A percentile compares a stretch with the other conserved stretches of the same genome.
Evolutionary conservation across 352 stramenopile genomes (phyloP).

Genomic region (Globisporangium acanthophoron): DNA sequence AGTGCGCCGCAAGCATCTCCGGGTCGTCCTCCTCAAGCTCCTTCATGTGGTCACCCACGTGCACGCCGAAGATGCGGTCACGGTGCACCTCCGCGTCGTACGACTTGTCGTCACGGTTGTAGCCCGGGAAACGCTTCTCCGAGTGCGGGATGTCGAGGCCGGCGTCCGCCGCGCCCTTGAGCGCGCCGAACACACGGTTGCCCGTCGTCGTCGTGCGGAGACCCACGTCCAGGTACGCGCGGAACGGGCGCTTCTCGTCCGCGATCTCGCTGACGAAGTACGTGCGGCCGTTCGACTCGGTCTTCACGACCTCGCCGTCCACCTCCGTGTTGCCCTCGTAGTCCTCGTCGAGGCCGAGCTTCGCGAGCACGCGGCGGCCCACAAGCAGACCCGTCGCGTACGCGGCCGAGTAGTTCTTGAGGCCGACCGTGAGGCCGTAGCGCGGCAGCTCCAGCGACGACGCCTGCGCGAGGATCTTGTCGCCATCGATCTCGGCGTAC

Average conservation of each 20-base stretch:
- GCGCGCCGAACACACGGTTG: slow-evolving; percentile 97
- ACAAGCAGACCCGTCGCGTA: slow-evolving; percentile 97
- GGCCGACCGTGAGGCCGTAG: slow-evolving; percentile 95
- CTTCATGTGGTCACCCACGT: slow-evolving; percentile 99
- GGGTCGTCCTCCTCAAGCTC: slow-evolving; percentile 99
- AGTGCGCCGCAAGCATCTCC: slow-evolving; percentile 96
- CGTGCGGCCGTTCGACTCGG: slow-evolving; percentile 93
- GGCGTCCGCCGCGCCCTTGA: slow-evolving; percentile 98
- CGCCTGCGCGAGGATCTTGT: slow-evolving; percentile 94
- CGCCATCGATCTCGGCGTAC: slow-evolving; percentile 97
- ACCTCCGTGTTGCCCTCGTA: slow-evolving; percentile 97
- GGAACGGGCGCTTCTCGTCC: slow-evolving; percentile 97
- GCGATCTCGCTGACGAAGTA: slow-evolving; percentile 99
- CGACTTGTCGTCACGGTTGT: slow-evolving; percentile 97
- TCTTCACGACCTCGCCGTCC: slow-evolving; percentile 95
- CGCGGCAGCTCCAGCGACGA: slow-evolving; percentile 95
- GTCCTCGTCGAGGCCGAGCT: slow-evolving; percentile 97
- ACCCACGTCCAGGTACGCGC: slow-evolving; percentile 96
- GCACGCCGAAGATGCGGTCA: slow-evolving; percentile 97
- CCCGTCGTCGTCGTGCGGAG: slow-evolving; percentile 96
- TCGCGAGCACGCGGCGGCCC: slow-evolving; percentile 95
- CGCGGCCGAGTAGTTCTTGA: slow-evolving; percentile 99
- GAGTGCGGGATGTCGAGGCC: slow-evolving; percentile 98
- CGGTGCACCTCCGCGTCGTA: slow-evolving; percentile 98
- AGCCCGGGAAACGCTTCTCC: slow-evolving; percentile 99